Evolutionary conservation across 2,329 filamentous ascomycete species (phyloP).

Genomic region (Capronia coronata): DNA sequence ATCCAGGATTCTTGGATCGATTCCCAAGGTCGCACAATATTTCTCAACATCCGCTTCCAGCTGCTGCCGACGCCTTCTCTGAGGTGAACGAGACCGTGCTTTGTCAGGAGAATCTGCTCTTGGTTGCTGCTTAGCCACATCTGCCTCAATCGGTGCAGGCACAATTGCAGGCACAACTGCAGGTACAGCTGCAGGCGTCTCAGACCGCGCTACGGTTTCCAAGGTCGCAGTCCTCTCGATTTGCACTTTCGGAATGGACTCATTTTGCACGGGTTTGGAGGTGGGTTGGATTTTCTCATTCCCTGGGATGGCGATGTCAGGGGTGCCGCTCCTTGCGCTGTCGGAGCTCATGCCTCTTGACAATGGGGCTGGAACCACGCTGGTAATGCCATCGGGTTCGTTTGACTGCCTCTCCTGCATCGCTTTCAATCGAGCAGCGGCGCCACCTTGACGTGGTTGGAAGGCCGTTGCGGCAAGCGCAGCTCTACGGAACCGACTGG

Average conservation of each 20-base stretch:
- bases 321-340: constrained; percentile 29
- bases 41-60: constrained; percentile 68
- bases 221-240: constrained; percentile 35
- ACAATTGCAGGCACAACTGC: background rate
- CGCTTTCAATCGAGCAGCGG: constrained; percentile 68
- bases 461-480: constrained; percentile 67
- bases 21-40: constrained; percentile 69
- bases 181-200: constrained; percentile 7
- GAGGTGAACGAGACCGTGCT: constrained; percentile 34
- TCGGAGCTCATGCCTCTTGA: constrained; percentile 40
- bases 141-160: constrained; percentile 18
- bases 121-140: constrained; percentile 29
- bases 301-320: constrained; percentile 30
- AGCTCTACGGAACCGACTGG: constrained; percentile 71
- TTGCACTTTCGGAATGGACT: constrained; percentile 35
- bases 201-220: constrained; percentile 27
- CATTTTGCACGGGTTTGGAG: constrained; percentile 30
- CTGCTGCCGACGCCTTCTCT: constrained; percentile 54
- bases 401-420: constrained; percentile 52
- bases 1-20: constrained; percentile 71
- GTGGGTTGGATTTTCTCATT: constrained; percentile 29
- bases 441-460: constrained; percentile 81
- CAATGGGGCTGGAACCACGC: constrained; percentile 73
- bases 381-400: constrained; percentile 81
- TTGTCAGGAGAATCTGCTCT: constrained; percentile 36